These are phyloP conservation scores for Schwanniomyces occidentalis DNA, from an alignment of 805 yeast species.

Conservation along the genomic window DNA sequence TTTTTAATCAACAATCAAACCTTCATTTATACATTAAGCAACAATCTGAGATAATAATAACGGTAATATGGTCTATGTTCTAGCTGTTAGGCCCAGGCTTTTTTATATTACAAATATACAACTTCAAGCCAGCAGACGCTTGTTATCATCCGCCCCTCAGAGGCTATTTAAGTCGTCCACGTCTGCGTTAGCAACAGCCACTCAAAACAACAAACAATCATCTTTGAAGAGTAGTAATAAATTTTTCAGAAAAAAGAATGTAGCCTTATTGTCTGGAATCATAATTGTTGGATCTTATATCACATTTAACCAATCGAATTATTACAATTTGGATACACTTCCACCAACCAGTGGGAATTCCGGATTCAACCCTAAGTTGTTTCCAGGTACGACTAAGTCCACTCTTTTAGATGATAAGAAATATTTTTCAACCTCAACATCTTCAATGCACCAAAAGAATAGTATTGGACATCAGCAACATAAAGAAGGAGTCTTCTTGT, in stretches of 20 bases:
- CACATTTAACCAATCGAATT: conserved; percentile 38
- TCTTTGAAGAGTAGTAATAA: conserved; percentile 8
- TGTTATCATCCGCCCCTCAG: conserved; percentile 14
- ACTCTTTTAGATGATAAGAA: conserved; percentile 18
- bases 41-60: not conserved
- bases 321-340: conserved; percentile 41
- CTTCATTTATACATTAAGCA: not conserved
- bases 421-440: conserved; percentile 41
- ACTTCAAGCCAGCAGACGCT: conserved; percentile 13
- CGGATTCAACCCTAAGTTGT: conserved; percentile 16
- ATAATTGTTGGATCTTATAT: conserved; percentile 45
- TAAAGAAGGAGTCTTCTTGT: conserved; percentile 56
- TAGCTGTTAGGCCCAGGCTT: conserved; percentile 20
- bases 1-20: not conserved
- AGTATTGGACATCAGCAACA: conserved; percentile 46
- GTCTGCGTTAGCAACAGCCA: conserved; percentile 5
- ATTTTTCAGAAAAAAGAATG: conserved; percentile 28
- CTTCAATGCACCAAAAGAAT: conserved; percentile 42
- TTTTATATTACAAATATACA: conserved; percentile 18
- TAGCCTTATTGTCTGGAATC: conserved; percentile 42
- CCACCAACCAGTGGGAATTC: conserved; percentile 19
- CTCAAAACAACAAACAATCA: conserved; percentile 6
- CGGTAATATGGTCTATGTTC: conserved; percentile 21
- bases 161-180: conserved; percentile 13
- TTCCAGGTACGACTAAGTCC: conserved; percentile 10